Evolutionary conservation across 2,329 filamentous ascomycete species (phyloP), one percentile per base, ranked within the genome.

Genomic region (Ophiostoma ulmi): DNA sequence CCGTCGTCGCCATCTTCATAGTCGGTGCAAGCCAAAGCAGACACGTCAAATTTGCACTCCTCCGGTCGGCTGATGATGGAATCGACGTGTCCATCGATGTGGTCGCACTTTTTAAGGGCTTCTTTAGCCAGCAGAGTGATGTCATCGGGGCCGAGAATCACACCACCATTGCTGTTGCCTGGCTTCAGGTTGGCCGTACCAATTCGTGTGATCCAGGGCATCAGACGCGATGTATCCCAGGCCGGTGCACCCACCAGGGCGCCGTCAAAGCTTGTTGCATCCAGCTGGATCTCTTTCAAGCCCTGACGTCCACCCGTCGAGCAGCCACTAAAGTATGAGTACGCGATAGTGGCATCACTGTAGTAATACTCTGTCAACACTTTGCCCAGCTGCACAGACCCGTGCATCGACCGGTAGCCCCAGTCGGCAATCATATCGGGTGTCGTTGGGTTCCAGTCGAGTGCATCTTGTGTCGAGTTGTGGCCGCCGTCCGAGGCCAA

Each of bases 251-350:
- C 85, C 7, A 86, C 81, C 0, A 87, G 77, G n/a, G 86, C 81
- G 14, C 86, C 86, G 72, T 88, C 85, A 72, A 88, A 88, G 70
- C 85, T 84, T 20, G 85, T 81, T 0, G 86, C 85, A 72, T 82
- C 83, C 22, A 80, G 74, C 74, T 88, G 83, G 3, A 84, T 79
- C 71, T 86, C 82, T 69, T 83, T 84, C 14, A 88, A 77, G 8
- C 86, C 87, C 77, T 89, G 86, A 0, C 86, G 80, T 0, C 87
- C 87, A 35, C 87, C 87, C 0, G 86, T 88, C 0, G 85, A 87
- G 75, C 86, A 88, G 52, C 86, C 86, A 8, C 81, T 79, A 75
- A 84, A 88, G 76, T 87, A 88, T 6, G 81, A 84, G 75, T 83
- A 85, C 14, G 80, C 77, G 36, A 81, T 80, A 0, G 77, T 74